Conservation (phyloP, 2,329 filamentous ascomycete genomes). For the Ophiostoma tasmaniense region DNA sequence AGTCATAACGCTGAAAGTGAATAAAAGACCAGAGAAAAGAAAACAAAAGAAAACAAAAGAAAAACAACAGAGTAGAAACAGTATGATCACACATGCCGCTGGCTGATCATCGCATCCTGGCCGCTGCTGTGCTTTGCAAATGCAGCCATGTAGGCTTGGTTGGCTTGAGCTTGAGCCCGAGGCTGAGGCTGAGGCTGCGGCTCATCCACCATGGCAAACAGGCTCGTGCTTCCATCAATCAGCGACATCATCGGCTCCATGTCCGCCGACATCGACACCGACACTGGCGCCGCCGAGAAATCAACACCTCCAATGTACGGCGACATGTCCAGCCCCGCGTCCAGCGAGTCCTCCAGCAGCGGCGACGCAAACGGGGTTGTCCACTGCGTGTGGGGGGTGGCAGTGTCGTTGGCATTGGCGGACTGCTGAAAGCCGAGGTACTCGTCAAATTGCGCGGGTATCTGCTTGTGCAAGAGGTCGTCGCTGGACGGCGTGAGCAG, state of each 20-base stretch:
- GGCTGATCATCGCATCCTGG: constrained; percentile 2
- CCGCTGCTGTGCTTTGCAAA: constrained; percentile 7
- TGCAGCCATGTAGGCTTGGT: not conserved
- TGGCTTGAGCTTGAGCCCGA: not conserved
- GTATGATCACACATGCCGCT: not conserved
- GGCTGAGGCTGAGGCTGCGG: not conserved
- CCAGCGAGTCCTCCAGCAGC: not conserved
- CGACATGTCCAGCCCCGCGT: not conserved
- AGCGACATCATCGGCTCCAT: not conserved
- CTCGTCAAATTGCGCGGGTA: not conserved
- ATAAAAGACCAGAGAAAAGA: no score
- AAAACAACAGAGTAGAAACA: not conserved
- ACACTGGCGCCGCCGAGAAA: not conserved
- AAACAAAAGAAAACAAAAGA: not conserved
- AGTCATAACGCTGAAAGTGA: not conserved
- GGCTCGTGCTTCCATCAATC: not conserved
- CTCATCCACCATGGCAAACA: not conserved
- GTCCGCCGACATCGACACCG: no score
- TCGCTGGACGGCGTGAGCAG: not conserved
- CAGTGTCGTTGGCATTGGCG: not conserved
- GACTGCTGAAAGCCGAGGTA: not conserved
- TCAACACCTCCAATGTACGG: constrained; percentile 1
- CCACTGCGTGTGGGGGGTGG: constrained; percentile 2
- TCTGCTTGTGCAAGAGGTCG: not conserved
- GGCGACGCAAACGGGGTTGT: constrained; percentile 6